Conservation (phyloP, 2,329 filamentous ascomycete species). For the Aspergillus novoparasiticus region DNA sequence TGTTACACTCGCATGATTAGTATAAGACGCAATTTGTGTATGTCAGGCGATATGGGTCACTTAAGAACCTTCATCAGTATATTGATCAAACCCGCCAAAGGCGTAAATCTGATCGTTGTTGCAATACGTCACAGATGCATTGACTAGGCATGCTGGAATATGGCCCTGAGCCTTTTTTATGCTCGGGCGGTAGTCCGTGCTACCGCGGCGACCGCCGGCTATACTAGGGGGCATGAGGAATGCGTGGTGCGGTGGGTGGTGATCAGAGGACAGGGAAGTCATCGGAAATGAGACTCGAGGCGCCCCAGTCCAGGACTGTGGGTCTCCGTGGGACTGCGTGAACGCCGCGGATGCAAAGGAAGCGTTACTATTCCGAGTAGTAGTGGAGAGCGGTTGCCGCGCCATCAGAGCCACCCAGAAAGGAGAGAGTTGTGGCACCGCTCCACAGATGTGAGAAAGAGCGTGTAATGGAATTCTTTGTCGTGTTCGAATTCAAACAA, state of each 20-base stretch:
- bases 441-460: neutral
- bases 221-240: constrained; percentile 92
- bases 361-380: constrained; percentile 23
- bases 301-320: constrained; percentile 36
- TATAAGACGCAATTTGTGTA: neutral
- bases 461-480: neutral
- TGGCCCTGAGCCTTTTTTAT: constrained; percentile 77
- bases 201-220: constrained; percentile 62
- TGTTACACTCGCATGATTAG: constrained; percentile 27
- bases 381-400: constrained; percentile 28
- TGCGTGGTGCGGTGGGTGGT: constrained; percentile 62
- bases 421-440: neutral
- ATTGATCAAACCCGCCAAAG: constrained; percentile 98
- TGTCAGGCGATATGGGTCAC: neutral
- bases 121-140: constrained; percentile 98
- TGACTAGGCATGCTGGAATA: constrained; percentile 90
- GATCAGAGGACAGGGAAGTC: constrained; percentile 43
- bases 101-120: constrained; percentile 97
- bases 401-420: constrained; percentile 30
- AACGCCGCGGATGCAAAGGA: constrained; percentile 18
- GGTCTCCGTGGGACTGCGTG: constrained; percentile 36
- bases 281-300: constrained; percentile 30
- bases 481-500: neutral
- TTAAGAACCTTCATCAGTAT: constrained; percentile 81
- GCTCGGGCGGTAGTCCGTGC: constrained; percentile 78